Conservation (phyloP, 176 grass and related monocot species). For the Aegilops speltoides region DNA sequence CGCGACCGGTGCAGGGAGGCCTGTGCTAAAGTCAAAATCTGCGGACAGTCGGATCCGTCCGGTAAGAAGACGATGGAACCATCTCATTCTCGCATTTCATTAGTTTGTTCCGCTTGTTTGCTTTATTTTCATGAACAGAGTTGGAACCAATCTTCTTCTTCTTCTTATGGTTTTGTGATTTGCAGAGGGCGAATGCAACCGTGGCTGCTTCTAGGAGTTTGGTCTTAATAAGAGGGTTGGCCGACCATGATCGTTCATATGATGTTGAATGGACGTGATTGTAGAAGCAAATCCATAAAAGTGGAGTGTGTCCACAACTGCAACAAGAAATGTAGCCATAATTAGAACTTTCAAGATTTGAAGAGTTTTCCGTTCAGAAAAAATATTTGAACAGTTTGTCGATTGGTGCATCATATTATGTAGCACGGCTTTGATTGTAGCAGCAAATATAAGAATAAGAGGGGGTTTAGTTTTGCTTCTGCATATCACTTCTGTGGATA, state of each 20-base stretch:
- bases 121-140: neutral
- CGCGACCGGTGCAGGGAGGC: neutral
- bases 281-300: neutral
- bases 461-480: too few species aligned
- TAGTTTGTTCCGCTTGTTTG: neutral
- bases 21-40: neutral
- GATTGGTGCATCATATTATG: neutral
- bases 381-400: neutral
- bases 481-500: too few species aligned
- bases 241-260: neutral
- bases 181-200: neutral
- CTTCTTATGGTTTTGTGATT: neutral
- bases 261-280: neutral
- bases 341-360: neutral
- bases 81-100: neutral
- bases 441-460: too few species aligned
- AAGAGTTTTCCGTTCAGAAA: neutral
- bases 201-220: neutral
- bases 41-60: neutral
- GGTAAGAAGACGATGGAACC: neutral
- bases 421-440: too few species aligned
- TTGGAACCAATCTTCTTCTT: neutral
- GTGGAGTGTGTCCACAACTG: neutral
- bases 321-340: neutral
- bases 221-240: neutral